Conservation (phyloP, 768 basidiomycete genomes). For the Cubamyces lactineus region DNA sequence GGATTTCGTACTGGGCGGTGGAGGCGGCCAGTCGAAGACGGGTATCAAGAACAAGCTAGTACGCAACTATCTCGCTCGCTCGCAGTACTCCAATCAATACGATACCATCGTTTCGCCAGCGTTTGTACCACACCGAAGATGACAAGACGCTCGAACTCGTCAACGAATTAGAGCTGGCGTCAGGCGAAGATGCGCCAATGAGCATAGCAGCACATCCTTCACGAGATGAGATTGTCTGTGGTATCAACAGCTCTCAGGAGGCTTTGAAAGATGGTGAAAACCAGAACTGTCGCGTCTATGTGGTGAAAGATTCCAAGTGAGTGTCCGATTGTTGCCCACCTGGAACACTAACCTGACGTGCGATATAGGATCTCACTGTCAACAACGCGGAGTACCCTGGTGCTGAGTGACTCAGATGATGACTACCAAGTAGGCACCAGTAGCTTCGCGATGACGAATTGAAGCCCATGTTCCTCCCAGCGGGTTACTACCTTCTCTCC, state of each 20-base stretch:
- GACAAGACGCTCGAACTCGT: constrained; percentile 57
- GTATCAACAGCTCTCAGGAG: constrained; percentile 79
- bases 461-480: constrained; percentile 44
- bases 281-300: constrained; percentile 82
- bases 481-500: constrained; percentile 88
- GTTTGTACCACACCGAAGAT: constrained; percentile 64
- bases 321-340: constrained; percentile 16
- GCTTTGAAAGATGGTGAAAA: constrained; percentile 69
- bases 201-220: constrained; percentile 76
- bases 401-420: constrained; percentile 64
- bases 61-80: constrained; percentile 33
- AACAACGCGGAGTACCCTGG: constrained; percentile 63
- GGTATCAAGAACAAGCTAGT: constrained; percentile 97
- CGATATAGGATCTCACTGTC: constrained; percentile 53
- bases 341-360: not conserved
- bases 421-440: constrained; percentile 70
- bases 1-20: constrained; percentile 83
- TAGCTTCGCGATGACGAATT: not conserved
- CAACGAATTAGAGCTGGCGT: constrained; percentile 74
- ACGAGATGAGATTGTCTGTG: constrained; percentile 70
- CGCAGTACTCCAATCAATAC: not conserved
- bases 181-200: constrained; percentile 95
- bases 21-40: constrained; percentile 81
- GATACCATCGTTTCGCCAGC: constrained; percentile 44
- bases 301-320: constrained; percentile 61